Conservation (phyloP, 495 filamentous ascomycete species). For the Platismatia glauca region DNA sequence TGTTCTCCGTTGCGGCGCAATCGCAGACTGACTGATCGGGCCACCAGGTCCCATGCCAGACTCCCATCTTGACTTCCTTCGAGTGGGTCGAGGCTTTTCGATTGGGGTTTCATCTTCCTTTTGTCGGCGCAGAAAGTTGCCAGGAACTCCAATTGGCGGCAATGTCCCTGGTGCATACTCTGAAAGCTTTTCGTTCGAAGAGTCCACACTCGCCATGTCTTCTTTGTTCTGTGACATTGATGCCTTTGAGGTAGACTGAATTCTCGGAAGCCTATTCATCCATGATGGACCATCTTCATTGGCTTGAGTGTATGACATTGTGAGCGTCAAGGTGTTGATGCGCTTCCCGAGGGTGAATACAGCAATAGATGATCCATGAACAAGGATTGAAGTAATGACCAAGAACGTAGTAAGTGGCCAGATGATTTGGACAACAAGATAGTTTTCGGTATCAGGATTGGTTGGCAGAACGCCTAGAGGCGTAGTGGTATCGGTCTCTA, state of each 20-base stretch:
- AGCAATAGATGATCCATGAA: conserved; percentile 95
- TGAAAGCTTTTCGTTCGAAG: conserved; percentile 51
- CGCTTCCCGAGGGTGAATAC: conserved; percentile 97
- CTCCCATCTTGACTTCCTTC: conserved; percentile 62
- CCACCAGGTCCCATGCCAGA: conserved; percentile 72
- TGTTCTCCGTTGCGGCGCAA: conserved; percentile 56
- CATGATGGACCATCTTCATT: conserved; percentile 84
- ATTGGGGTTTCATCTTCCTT: conserved; percentile 62
- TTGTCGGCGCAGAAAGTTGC: conserved; percentile 73
- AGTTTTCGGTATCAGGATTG: conserved; percentile 55
- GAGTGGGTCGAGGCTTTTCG: conserved; percentile 51
- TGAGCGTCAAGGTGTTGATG: conserved; percentile 93
- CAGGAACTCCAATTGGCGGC: conserved; percentile 65
- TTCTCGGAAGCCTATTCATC: conserved; percentile 90
- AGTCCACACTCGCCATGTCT: conserved; percentile 44
- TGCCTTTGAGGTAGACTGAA: conserved; percentile 67
- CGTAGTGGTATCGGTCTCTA: conserved; percentile 64
- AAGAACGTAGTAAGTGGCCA: conserved; percentile 96
- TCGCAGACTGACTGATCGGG: conserved; percentile 84
- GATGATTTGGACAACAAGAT: conserved; percentile 67
- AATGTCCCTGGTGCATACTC: conserved; percentile 70
- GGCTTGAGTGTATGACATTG: conserved; percentile 87
- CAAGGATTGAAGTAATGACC: conserved; percentile 86
- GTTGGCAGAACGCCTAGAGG: conserved; percentile 50
- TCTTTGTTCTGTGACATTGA: conserved; percentile 73